These are phyloP conservation scores for Nicotiana benthamiana DNA, from an alignment of 257 asterid genomes.

Conservation along the genomic window DNA sequence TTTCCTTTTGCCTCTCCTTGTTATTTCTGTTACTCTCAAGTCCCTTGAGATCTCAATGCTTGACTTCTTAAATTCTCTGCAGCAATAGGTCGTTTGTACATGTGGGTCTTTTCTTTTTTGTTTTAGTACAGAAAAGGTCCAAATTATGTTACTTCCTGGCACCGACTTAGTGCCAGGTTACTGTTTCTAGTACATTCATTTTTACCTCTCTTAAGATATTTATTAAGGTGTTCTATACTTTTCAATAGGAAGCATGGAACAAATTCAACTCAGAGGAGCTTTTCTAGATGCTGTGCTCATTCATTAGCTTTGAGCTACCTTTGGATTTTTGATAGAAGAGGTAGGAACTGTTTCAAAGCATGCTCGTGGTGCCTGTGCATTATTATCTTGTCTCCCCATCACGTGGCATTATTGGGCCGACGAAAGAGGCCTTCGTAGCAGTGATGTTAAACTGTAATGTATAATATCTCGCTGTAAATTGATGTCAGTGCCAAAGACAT, in stretches of 20 bases:
- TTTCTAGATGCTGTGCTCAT: slow-evolving; percentile 40
- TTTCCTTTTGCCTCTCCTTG: not conserved
- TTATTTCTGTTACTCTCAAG: not conserved
- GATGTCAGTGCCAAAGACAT: slow-evolving; percentile 25
- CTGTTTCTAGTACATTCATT: too few species aligned
- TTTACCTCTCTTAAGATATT: not conserved
- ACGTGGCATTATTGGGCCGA: slow-evolving; percentile 21
- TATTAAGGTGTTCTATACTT: not conserved
- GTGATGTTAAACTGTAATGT: slow-evolving; percentile 26
- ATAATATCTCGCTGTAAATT: slow-evolving; percentile 42
- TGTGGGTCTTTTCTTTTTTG: too few species aligned
- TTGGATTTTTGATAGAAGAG: slow-evolving; percentile 13
- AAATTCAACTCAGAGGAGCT: slow-evolving; percentile 99
- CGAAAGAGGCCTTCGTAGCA: slow-evolving; percentile 16
- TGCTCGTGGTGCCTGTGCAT: slow-evolving; percentile 9
- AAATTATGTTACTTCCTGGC: too few species aligned
- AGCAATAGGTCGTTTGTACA: too few species aligned
- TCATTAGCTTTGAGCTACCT: slow-evolving; percentile 21
- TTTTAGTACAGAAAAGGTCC: too few species aligned
- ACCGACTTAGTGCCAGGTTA: too few species aligned
- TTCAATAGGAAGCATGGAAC: slow-evolving; percentile 93
- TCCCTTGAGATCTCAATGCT: not conserved
- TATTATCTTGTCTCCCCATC: slow-evolving; percentile 7
- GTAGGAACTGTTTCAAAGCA: slow-evolving; percentile 12
- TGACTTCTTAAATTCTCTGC: too few species aligned